Base-by-base conservation (phyloP, 805 yeast species). In the Saturnispora bothae region DNA sequence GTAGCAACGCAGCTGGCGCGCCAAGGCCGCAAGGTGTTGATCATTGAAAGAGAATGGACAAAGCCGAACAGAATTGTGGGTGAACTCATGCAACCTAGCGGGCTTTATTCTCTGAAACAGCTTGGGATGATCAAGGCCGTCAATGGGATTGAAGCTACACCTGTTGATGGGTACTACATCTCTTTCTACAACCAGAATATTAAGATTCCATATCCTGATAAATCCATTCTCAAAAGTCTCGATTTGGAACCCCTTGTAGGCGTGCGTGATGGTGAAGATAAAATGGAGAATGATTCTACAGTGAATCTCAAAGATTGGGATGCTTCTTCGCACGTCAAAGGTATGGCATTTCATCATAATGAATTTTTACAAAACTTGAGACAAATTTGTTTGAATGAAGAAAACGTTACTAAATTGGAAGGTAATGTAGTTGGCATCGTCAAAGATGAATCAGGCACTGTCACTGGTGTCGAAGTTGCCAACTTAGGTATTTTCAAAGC, bases 31-130 rank as follows among this genome's bases (percentile, higher is more conserved):
- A 69, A 70, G 36, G 96, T 92, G 6, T 59, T 81, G 37, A 68
- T 81, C 16, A 65, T 81, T 14, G 99, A 92, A 56, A 71, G 96
- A 45, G 96, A 85, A 54, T 83, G 96, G 84, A 59, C 73, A 16
- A 81, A 76, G 57, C 98, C 98, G 2, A 96, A 92, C 59, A 70
- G 99, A 48, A 92, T 92, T 41, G 97, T 92, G 23, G 99, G 99
- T 29, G 99, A 92, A 58, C 69, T 92, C 52, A 69, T 92, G 71
- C 99, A 92, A 60, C 99, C 99, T 3, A 88, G 85, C 26, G 99
- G 99, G n/a, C 63, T 92, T 21, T 76, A 80, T 54, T 89, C 95
- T 1, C 65, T 92, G 40, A 67, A 69, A 47, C 78, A 84, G 48
- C 63, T 92, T 23, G 97, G 96, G 4, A 77, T 92, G 85, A 71